Percentiles rank a stretch among this genome's conserved stretches.
Conservation (phyloP, 805 yeast species). For the Starmerella floricola region DNA sequence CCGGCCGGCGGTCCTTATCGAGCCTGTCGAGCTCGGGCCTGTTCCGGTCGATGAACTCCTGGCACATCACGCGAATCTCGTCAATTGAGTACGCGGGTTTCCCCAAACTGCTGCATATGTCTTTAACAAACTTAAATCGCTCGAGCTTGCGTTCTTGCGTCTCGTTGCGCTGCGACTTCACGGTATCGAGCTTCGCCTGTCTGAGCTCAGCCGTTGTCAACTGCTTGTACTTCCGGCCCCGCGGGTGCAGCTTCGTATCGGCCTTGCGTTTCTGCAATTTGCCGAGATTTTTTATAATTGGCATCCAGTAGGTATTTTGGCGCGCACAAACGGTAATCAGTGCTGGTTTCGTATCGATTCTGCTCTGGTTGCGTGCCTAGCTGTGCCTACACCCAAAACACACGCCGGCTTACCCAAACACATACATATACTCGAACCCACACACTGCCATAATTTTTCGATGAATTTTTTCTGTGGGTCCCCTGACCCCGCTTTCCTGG, state of each 20-base stretch:
- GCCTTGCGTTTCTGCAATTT: conserved; percentile 49
- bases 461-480: not conserved
- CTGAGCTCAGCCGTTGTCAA: conserved; percentile 77
- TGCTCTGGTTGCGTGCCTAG: no score
- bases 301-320: no score
- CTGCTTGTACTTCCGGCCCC: conserved; percentile 78
- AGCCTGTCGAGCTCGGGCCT: conserved; percentile 63
- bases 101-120: conserved; percentile 1
- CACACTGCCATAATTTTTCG: not conserved
- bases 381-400: no score
- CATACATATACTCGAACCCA: not conserved
- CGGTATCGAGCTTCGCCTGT: conserved; percentile 53
- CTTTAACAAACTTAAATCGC: conserved; percentile 16
- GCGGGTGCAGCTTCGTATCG: conserved; percentile 58
- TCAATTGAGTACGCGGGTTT: conserved; percentile 38
- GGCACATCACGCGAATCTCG: conserved; percentile 51
- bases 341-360: no score
- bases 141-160: conserved; percentile 32
- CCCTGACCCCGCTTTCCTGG: no score
- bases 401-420: not conserved
- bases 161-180: conserved; percentile 42
- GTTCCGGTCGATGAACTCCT: conserved; percentile 49
- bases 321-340: no score
- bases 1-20: conserved; percentile 59
- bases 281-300: conserved; percentile 51